Conservation (phyloP, 345 rosid genomes). For the Salix brachista region DNA sequence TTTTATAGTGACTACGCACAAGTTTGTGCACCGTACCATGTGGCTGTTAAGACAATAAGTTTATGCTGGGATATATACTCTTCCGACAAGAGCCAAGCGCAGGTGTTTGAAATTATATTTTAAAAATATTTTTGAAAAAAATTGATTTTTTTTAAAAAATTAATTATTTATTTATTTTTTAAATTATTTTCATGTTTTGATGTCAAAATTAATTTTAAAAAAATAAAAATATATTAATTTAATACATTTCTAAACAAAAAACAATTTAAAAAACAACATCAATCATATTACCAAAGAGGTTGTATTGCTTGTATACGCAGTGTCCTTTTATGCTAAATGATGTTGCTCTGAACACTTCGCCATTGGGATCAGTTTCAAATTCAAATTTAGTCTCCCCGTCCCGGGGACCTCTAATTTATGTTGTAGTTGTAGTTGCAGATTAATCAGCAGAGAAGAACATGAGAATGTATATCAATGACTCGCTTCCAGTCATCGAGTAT, state of each 20-base stretch:
- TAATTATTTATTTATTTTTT: no score
- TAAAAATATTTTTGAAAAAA: no score
- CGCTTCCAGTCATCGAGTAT: conserved; percentile 56
- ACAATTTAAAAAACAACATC: no score
- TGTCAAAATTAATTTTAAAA: no score
- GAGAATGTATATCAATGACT: conserved; percentile 64
- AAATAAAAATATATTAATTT: no score
- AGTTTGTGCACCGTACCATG: conserved; percentile 86
- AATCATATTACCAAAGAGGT: no score
- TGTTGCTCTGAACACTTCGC: neutral
- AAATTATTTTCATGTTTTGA: no score
- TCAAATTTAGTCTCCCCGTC: neutral
- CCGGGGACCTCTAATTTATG: neutral
- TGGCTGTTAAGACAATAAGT: conserved; percentile 84
- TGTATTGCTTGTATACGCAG: neutral
- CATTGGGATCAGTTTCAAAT: neutral
- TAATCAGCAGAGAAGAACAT: conserved; percentile 72
- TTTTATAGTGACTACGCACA: conserved; percentile 17
- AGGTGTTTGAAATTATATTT: no score
- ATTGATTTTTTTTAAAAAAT: no score
- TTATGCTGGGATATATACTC: conserved; percentile 90
- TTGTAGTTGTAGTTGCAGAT: conserved; percentile 31
- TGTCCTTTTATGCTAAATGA: neutral
- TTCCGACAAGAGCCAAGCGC: conserved; percentile 78
- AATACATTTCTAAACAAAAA: no score